Base-by-base conservation (phyloP, 2,329 filamentous ascomycete species). In the Sarocladiaceae sp. region DNA sequence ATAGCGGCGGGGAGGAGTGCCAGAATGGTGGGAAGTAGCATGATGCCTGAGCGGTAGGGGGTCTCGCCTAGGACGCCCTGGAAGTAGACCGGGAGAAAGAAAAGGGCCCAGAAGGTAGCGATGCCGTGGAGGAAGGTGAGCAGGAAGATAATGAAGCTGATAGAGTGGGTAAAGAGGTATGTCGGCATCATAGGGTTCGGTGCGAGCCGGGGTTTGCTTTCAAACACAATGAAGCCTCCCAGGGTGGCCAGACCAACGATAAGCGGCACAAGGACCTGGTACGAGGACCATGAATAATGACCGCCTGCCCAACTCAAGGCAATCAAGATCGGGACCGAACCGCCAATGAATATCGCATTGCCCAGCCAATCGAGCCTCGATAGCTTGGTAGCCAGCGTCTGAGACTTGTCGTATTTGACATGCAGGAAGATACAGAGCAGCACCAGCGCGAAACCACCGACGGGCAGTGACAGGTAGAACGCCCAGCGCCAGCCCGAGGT, bases 41-140 rank as follows among this genome's bases (percentile, higher is more conserved):
- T 57, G 1, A 71, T 59, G 1, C 67, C 71, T 0, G 70, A 60
- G 0, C 62, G 55, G 0, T 60, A 56, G 0, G 75, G 66, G 0
- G 63, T 59, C 4, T 64, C 61, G 1, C 59, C 47, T 4, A 63
- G 60, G 0, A 77, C 69, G 1, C 63, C 66, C 49, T 78, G 73
- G 55, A 77, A 77, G 57, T 76, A 78, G 1, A 78, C 53, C 0
- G 75, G 73, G 1, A 76, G 49, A 53, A 75, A 76, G 59, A 66
- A 71, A 44, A 66, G 59, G 2, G 62, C 57, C 65, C 70, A 72
- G 39, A 66, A 65, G 11, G 72, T 46, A 1, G 63, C 23, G 1
- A 62, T 4, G 8, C 47, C 55, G 28, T 56, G 55, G 11, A 64
- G 29, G 29, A 64, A 63, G 1, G 60, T 60, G 29, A 57, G 60